Percentiles rank a stretch among this genome's conserved stretches.
Evolutionary conservation across 805 yeast genomes (phyloP).

Genomic region (Hanseniaspora jakobsenii): DNA sequence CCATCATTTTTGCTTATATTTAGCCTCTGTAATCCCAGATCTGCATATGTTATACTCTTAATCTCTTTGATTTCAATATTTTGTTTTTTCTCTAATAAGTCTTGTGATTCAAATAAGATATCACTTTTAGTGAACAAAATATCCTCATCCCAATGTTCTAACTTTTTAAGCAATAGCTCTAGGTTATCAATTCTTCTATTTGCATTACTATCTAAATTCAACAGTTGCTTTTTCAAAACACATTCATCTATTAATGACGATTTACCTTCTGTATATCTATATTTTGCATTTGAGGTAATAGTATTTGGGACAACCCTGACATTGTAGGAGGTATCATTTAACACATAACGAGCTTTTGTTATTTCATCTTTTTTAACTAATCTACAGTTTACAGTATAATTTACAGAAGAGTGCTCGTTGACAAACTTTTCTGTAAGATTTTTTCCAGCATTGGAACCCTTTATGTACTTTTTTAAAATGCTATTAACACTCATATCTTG

Average conservation of each 20-base stretch:
- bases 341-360: slow-evolving; percentile 24
- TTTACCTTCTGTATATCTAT: slow-evolving; percentile 18
- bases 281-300: slow-evolving; percentile 19
- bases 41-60: background rate
- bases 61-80: background rate
- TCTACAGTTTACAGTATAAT: slow-evolving; percentile 45
- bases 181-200: background rate
- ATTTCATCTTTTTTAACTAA: slow-evolving; percentile 37
- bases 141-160: slow-evolving; percentile 9
- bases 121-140: slow-evolving; percentile 1
- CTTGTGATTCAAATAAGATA: slow-evolving; percentile 2
- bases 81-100: slow-evolving; percentile 10
- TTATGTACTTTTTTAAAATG: background rate
- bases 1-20: background rate
- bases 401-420: slow-evolving; percentile 36
- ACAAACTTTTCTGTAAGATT: slow-evolving; percentile 40
- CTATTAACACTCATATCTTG: slow-evolving; percentile 1
- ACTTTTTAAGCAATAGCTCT: background rate
- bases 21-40: slow-evolving; percentile 3
- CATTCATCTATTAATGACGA: slow-evolving; percentile 17
- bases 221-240: slow-evolving; percentile 15
- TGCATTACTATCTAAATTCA: background rate
- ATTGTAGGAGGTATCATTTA: slow-evolving; percentile 30
- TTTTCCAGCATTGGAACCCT: slow-evolving; percentile 38
- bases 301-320: slow-evolving; percentile 32